Evolutionary conservation across 768 basidiomycete species (phyloP).

Genomic region (Xerocomellus amylosporus): DNA sequence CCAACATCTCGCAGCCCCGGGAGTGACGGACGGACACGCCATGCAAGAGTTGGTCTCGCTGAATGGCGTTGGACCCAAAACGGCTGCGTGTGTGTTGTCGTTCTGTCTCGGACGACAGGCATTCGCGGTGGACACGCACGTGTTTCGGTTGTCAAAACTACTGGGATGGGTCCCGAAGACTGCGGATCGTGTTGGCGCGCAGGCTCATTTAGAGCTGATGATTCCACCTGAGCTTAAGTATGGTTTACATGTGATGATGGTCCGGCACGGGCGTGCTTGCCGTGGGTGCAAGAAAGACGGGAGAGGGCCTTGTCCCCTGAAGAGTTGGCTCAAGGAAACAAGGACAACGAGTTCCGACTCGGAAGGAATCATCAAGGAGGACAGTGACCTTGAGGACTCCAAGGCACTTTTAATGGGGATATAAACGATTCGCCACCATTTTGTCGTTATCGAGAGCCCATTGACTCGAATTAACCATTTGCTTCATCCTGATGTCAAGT

Average conservation of each 20-base stretch:
- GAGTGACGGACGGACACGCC: conserved; percentile 43
- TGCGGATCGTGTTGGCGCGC: conserved; percentile 50
- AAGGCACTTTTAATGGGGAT: neutral
- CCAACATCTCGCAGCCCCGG: conserved; percentile 45
- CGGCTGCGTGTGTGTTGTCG: conserved; percentile 58
- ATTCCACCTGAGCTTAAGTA: conserved; percentile 55
- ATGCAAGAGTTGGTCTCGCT: conserved; percentile 58
- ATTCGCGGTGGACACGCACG: conserved; percentile 65
- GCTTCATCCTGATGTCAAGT: neutral
- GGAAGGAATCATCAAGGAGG: conserved; percentile 8
- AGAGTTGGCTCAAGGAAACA: conserved; percentile 34
- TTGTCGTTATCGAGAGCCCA: neutral
- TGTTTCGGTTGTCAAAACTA: conserved; percentile 51
- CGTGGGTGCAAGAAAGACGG: conserved; percentile 48
- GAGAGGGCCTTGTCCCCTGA: conserved; percentile 35
- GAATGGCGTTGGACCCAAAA: conserved; percentile 60
- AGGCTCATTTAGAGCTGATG: conserved; percentile 53
- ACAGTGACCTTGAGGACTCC: neutral
- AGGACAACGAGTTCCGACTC: conserved; percentile 15
- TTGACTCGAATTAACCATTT: neutral
- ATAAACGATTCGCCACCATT: neutral
- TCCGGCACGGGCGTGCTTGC: conserved; percentile 53
- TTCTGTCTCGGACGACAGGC: conserved; percentile 60
- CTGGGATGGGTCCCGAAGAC: conserved; percentile 40
- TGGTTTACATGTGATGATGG: conserved; percentile 56